Percentiles rank a stretch among this genome's conserved stretches.
These are phyloP conservation scores for Chaetomium sp. DNA, from an alignment of 2,329 filamentous ascomycete species.

Conservation along the genomic window DNA sequence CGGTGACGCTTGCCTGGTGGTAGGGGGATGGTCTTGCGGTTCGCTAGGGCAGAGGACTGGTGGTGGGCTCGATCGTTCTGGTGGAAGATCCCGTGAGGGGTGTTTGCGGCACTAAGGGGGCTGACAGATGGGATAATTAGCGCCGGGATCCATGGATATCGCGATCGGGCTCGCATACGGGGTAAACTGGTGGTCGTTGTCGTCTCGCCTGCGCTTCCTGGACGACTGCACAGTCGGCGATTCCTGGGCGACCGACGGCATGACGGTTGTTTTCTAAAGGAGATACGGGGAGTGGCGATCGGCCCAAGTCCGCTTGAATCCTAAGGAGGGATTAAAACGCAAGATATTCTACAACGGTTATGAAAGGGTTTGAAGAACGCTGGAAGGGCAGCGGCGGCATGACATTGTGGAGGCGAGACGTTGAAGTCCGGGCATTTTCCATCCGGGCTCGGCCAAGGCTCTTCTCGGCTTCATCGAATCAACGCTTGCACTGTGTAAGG, in stretches of 20 bases:
- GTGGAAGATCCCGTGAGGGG: constrained; percentile 18
- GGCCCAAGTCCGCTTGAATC: not conserved
- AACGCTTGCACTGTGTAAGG: constrained; percentile 6
- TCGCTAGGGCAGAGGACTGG: constrained; percentile 17
- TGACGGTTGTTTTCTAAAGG: constrained; percentile 25
- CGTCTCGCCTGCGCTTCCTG: constrained; percentile 46
- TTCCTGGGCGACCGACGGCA: constrained; percentile 45
- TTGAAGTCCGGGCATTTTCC: constrained; percentile 15
- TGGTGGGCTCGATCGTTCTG: constrained; percentile 21
- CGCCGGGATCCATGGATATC: constrained; percentile 8
- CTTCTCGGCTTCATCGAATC: constrained; percentile 12
- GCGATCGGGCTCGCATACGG: constrained; percentile 28
- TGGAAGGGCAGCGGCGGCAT: constrained; percentile 12
- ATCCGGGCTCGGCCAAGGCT: constrained; percentile 9
- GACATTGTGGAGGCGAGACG: constrained; percentile 20
- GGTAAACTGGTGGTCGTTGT: constrained; percentile 29
- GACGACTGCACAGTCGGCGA: constrained; percentile 37
- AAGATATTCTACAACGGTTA: not conserved
- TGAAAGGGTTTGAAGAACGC: constrained; percentile 11
- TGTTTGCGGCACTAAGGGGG: constrained; percentile 18
- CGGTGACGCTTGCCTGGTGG: constrained; percentile 31
- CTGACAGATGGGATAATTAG: constrained; percentile 18
- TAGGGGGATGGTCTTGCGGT: constrained; percentile 31
- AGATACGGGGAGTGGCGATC: not conserved
- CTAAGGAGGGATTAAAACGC: not conserved